A percentile compares a stretch with the other conserved stretches of the same genome.
These are phyloP conservation scores for Magnaporthiopsis incrustans DNA, from an alignment of 2,329 filamentous ascomycete species.

Conservation along the genomic window DNA sequence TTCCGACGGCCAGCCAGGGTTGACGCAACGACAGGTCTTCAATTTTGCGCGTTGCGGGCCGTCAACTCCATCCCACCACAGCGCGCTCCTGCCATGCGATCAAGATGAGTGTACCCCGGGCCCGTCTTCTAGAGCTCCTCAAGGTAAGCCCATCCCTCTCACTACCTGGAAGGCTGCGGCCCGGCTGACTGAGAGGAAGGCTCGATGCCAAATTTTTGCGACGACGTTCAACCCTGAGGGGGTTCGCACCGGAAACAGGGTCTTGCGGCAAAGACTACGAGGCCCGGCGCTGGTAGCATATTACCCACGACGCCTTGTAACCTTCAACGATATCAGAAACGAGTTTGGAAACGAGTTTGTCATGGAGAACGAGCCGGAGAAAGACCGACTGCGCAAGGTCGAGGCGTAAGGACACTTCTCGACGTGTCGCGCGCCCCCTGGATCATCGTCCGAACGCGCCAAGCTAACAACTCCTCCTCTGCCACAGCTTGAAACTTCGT, in stretches of 20 bases:
- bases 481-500: conserved; percentile 58
- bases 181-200: conserved; percentile 37
- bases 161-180: background rate
- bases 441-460: background rate
- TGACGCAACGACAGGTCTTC: conserved; percentile 11
- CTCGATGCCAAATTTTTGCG: conserved; percentile 86
- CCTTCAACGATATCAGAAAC: conserved; percentile 65
- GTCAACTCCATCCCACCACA: conserved; percentile 10
- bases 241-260: conserved; percentile 79
- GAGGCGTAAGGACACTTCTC: conserved; percentile 41
- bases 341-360: conserved; percentile 59
- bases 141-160: conserved; percentile 47
- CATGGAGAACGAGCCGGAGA: conserved; percentile 67
- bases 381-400: conserved; percentile 71
- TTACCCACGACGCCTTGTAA: conserved; percentile 71
- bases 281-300: conserved; percentile 80
- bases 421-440: background rate
- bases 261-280: conserved; percentile 78
- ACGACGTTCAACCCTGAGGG: conserved; percentile 83
- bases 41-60: conserved; percentile 2
- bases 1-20: background rate
- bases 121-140: conserved; percentile 62
- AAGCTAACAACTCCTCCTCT: conserved; percentile 10
- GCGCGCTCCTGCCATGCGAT: conserved; percentile 19
- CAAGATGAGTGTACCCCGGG: conserved; percentile 55